Conservation (phyloP, 805 yeast genomes). For the Schizosaccharomyces lindneri region DNA sequence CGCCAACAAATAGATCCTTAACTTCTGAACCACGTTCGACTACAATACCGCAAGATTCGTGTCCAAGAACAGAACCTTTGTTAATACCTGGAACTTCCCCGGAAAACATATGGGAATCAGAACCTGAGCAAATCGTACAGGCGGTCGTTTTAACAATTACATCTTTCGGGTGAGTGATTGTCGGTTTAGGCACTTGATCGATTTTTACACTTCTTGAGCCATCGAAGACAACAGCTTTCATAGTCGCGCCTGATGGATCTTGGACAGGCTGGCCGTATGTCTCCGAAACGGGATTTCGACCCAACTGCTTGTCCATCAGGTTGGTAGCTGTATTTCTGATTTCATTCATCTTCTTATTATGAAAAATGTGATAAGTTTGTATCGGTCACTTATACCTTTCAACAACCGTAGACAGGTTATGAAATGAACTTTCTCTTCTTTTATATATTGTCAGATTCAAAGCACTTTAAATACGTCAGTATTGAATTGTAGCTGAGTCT, state of each 20-base stretch:
- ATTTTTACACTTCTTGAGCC: not conserved
- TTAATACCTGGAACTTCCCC: slow-evolving; percentile 18
- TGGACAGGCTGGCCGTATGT: not conserved
- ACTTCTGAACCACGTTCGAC: slow-evolving; percentile 18
- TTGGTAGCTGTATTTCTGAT: not conserved
- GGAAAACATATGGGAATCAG: slow-evolving; percentile 28
- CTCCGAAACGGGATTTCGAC: not conserved
- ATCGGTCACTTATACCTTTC: no score
- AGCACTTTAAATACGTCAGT: no score
- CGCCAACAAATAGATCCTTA: slow-evolving; percentile 20
- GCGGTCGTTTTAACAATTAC: slow-evolving; percentile 23
- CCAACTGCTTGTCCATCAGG: not conserved
- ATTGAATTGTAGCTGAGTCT: no score
- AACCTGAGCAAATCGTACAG: slow-evolving; percentile 26
- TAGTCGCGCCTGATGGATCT: slow-evolving; percentile 1
- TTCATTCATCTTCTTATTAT: not conserved
- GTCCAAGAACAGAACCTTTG: slow-evolving; percentile 23
- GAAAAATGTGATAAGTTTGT: not conserved
- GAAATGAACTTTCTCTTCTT: no score
- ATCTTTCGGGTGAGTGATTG: slow-evolving; percentile 13
- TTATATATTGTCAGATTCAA: no score
- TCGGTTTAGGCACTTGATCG: slow-evolving; percentile 6
- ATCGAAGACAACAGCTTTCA: slow-evolving; percentile 2
- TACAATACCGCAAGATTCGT: slow-evolving; percentile 18
- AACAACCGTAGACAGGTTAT: no score